phyloP scores from a whole-genome alignment of 768 basidiomycete genomes.

The Tubosaeta sp. region DNA sequence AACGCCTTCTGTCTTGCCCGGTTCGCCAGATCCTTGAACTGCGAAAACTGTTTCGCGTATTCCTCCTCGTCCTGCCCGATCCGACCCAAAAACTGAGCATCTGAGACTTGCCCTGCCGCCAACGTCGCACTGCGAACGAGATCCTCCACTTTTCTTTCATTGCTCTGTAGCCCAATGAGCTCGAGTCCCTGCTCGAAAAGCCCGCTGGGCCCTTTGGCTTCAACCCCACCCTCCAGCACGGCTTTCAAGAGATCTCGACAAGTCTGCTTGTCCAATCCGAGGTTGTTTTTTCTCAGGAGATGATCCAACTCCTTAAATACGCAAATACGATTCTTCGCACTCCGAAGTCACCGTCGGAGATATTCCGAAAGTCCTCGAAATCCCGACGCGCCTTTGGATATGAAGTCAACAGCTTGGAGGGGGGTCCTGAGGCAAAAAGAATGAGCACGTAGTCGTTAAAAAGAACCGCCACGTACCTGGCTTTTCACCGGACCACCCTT shows the following conservation, averaged over 20 bases:
- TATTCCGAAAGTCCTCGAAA: not conserved
- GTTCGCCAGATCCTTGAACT: not conserved
- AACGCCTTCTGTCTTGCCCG: not conserved
- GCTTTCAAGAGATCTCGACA: not conserved
- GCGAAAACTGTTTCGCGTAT: conserved; percentile 1
- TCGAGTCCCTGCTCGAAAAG: too few relatives aligned
- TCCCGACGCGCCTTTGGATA: conserved; percentile 15
- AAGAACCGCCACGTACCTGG: conserved; percentile 12
- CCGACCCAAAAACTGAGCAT: conserved; percentile 12
- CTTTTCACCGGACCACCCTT: not conserved
- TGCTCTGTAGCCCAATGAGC: too few relatives aligned
- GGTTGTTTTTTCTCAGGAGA: not conserved
- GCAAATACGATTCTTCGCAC: conserved; percentile 13
- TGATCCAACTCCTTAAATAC: not conserved
- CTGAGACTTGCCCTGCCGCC: not conserved
- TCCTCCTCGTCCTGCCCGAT: not conserved
- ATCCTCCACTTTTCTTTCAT: not conserved
- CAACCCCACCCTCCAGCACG: conserved; percentile 1
- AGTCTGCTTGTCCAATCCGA: not conserved
- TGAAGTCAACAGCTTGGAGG: not conserved
- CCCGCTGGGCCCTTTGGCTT: not conserved
- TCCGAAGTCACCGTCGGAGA: conserved; percentile 9
- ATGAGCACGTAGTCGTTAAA: too few relatives aligned
- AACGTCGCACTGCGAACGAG: conserved; percentile 2
- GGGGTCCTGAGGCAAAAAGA: conserved; percentile 1